Percentiles rank a stretch among this genome's conserved stretches.
phyloP scores from a whole-genome alignment of 495 filamentous ascomycete species.

The Penicillium odoratum region DNA sequence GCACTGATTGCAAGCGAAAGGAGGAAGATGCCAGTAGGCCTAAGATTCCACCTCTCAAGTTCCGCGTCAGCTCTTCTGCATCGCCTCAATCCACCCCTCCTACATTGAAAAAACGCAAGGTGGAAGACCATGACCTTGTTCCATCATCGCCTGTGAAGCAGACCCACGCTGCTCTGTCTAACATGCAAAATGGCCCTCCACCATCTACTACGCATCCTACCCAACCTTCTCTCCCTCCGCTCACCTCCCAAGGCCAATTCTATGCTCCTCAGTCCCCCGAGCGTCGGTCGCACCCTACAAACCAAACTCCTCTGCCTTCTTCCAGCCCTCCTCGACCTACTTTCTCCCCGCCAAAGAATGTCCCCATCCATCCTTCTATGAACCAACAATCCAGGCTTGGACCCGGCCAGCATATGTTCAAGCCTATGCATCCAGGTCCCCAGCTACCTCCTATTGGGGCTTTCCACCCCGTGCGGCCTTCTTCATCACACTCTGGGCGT shows the following conservation, averaged over 20 bases:
- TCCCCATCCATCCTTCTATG: constrained; percentile 18
- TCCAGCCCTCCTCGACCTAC: constrained; percentile 38
- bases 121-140: constrained; percentile 22
- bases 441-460: constrained; percentile 36
- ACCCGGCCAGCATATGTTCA: constrained; percentile 30
- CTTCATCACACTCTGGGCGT: constrained; percentile 47
- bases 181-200: constrained; percentile 20
- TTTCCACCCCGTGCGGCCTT: constrained; percentile 41
- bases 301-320: constrained; percentile 24
- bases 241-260: constrained; percentile 29
- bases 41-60: constrained; percentile 73
- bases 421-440: constrained; percentile 32
- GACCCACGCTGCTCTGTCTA: constrained; percentile 21
- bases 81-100: constrained; percentile 38
- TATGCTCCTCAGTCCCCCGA: constrained; percentile 43
- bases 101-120: constrained; percentile 24
- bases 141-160: constrained; percentile 38
- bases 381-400: constrained; percentile 28
- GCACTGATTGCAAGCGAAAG: constrained; percentile 69
- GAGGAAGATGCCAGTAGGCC: constrained; percentile 61
- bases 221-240: constrained; percentile 25
- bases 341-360: constrained; percentile 40
- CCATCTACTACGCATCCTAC: constrained; percentile 14
- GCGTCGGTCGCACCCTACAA: constrained; percentile 33
- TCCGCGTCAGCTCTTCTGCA: constrained; percentile 56